Conservation (phyloP, 1,284 basidiomycete genomes). For the Phlebopus sp. region DNA sequence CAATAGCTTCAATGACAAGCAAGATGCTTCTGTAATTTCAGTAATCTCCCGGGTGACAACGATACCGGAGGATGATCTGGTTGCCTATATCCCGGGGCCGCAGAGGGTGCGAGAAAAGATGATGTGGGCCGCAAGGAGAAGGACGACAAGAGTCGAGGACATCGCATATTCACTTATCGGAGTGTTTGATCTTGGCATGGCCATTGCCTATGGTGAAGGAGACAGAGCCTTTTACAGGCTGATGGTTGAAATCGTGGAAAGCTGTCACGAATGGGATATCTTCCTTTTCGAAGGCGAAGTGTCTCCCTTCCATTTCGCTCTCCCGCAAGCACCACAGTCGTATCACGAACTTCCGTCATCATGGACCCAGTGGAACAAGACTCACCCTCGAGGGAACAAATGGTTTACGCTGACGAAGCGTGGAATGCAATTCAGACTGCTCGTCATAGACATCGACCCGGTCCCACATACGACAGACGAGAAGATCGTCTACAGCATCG, state of each 20-base stretch:
- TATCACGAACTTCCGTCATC: not conserved
- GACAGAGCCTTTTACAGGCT: constrained; percentile 1
- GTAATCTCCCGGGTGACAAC: not conserved
- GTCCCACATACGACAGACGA: not conserved
- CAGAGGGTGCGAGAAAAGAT: not conserved
- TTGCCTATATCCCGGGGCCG: not conserved
- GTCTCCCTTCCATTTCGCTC: not conserved
- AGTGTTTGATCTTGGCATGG: not conserved
- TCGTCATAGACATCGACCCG: not conserved
- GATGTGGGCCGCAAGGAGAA: not conserved
- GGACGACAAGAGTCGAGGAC: not conserved
- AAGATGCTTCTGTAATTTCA: not conserved
- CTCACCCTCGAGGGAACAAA: not conserved
- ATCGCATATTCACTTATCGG: not conserved
- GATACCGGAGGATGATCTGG: not conserved
- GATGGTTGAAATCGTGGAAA: not conserved
- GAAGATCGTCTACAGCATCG: not conserved
- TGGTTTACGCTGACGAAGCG: not conserved
- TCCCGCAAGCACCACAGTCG: not conserved
- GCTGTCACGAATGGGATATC: not conserved
- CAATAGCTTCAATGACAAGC: not conserved
- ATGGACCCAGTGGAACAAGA: not conserved
- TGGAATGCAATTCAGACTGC: not conserved
- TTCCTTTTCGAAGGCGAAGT: not conserved
- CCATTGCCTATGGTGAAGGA: not conserved